Conservation (phyloP, 345 rosid species). For the Barbarea vulgaris region DNA sequence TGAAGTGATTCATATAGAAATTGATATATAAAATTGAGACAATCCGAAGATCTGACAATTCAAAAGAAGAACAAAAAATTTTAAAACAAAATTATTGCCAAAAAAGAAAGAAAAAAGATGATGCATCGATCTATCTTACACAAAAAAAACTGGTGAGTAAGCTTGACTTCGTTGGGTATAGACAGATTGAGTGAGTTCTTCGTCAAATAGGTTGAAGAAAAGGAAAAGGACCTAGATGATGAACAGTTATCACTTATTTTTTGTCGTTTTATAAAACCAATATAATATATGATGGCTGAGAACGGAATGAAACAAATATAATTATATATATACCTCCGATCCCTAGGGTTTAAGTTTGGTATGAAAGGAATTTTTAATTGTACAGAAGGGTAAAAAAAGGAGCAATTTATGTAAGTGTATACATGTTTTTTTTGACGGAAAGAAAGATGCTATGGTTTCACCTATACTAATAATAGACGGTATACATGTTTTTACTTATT, state of each 20-base stretch:
- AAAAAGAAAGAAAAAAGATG: neutral
- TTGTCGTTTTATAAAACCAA: neutral
- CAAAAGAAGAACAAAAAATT: neutral
- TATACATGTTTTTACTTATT: neutral
- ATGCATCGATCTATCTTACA: slow-evolving; percentile 6
- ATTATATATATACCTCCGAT: neutral
- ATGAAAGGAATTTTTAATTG: slow-evolving; percentile 11
- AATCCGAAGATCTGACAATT: slow-evolving; percentile 2
- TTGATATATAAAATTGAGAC: neutral
- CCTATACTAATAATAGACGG: neutral
- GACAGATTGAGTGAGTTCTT: slow-evolving; percentile 10
- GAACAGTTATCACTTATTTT: neutral
- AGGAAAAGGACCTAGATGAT: neutral
- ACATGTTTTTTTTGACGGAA: neutral
- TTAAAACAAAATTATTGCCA: neutral
- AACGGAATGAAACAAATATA: neutral
- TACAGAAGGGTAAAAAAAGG: slow-evolving; percentile 13
- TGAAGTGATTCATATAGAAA: neutral
- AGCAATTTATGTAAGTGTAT: neutral
- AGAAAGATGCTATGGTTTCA: slow-evolving; percentile 1
- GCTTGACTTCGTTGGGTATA: neutral
- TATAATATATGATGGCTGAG: neutral
- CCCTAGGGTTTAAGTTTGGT: slow-evolving; percentile 33
- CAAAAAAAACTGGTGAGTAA: neutral
- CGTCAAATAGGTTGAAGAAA: neutral